These are phyloP conservation scores for Aspergillus nomiae DNA, from an alignment of 2,329 filamentous ascomycete species.

Conservation along the genomic window DNA sequence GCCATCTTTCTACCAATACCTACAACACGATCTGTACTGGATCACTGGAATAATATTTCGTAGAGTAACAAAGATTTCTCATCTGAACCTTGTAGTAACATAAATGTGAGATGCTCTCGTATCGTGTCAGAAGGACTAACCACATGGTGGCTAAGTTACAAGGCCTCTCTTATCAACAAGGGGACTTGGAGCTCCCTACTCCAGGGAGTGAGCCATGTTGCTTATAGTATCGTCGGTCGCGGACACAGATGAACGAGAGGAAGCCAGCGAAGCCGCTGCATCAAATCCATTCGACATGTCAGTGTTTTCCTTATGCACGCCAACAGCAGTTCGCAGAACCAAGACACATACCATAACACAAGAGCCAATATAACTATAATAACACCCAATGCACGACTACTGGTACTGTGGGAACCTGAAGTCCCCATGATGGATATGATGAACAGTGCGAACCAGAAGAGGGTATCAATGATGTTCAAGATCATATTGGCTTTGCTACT, in stretches of 20 bases:
- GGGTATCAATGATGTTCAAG: slow-evolving; percentile 25
- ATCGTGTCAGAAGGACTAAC: not conserved
- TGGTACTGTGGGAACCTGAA: slow-evolving; percentile 8
- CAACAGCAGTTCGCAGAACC: too few species aligned
- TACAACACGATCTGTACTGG: too few species aligned
- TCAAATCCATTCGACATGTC: not conserved
- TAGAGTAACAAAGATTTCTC: not conserved
- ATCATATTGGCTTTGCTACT: slow-evolving; percentile 24
- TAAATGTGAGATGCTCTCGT: not conserved
- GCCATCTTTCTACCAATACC: too few species aligned
- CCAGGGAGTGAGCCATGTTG: slow-evolving; percentile 11
- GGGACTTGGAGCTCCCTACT: not conserved
- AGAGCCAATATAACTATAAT: slow-evolving; percentile 18
- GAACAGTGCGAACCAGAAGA: slow-evolving; percentile 30
- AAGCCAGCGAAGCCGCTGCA: slow-evolving; percentile 12
- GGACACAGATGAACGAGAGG: slow-evolving; percentile 19
- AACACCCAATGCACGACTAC: slow-evolving; percentile 22
- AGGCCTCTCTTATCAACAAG: not conserved
- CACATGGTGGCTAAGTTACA: not conserved
- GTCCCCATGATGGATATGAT: slow-evolving; percentile 24
- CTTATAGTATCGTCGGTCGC: slow-evolving; percentile 16
- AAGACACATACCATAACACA: slow-evolving; percentile 19
- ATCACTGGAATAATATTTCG: too few species aligned
- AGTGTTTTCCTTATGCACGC: not conserved
- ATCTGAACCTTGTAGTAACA: not conserved